Percentiles rank a stretch among this genome's conserved stretches.
These are phyloP conservation scores for Torrubiellomyces zombiae DNA, from an alignment of 2,329 filamentous ascomycete species.

Conservation along the genomic window DNA sequence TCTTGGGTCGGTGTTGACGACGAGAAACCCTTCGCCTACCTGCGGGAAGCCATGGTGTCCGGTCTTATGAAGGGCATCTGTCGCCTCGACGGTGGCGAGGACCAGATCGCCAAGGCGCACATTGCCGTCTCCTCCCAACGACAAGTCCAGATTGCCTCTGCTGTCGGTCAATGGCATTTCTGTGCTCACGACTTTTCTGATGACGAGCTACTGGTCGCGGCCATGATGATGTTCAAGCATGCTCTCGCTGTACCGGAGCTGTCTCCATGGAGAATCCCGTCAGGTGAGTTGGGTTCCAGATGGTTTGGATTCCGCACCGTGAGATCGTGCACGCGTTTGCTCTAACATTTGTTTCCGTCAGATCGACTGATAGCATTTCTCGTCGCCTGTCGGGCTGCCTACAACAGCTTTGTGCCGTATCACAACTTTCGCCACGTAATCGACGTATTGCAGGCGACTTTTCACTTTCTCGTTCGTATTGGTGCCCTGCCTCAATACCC, in stretches of 20 bases:
- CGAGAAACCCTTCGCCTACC: conserved; percentile 72
- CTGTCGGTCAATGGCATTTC: conserved; percentile 70
- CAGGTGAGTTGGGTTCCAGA: conserved; percentile 52
- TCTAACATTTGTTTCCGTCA: conserved; percentile 21
- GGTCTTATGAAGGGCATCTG: conserved; percentile 82
- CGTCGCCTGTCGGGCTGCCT: conserved; percentile 78
- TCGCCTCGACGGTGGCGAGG: conserved; percentile 46
- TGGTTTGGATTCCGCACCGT: too few species aligned
- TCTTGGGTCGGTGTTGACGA: conserved; percentile 86
- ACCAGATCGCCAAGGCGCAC: conserved; percentile 46
- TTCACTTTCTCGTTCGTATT: conserved; percentile 72
- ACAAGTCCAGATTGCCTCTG: conserved; percentile 46
- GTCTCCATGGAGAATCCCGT: conserved; percentile 61
- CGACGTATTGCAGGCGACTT: conserved; percentile 86
- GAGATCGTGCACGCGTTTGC: too few species aligned
- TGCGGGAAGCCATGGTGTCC: conserved; percentile 87
- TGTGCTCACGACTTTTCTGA: conserved; percentile 79
- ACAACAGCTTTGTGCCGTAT: conserved; percentile 91
- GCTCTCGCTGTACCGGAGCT: conserved; percentile 68
- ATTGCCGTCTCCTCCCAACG: conserved; percentile 52
- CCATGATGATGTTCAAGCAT: conserved; percentile 81
- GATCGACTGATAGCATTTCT: conserved; percentile 75
- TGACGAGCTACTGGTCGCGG: conserved; percentile 74
- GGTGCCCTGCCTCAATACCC: conserved; percentile 57
- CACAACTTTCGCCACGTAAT: conserved; percentile 98